Conservation (phyloP, 2,329 filamentous ascomycete genomes). For the Trichophyton benhamiae region DNA sequence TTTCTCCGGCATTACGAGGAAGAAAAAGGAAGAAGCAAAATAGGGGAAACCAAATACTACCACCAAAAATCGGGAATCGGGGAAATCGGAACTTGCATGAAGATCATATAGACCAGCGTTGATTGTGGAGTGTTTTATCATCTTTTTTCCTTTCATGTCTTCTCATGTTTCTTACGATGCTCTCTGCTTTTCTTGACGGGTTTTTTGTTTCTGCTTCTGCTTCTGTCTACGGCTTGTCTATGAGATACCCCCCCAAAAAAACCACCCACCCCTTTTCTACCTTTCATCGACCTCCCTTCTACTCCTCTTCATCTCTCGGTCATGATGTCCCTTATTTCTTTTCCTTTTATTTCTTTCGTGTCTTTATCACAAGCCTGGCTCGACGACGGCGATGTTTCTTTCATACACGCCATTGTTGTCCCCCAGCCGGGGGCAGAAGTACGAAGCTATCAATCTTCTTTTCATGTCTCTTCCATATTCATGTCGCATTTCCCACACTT, state of each 20-base stretch:
- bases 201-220: conserved; percentile 2
- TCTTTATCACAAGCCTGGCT: not conserved
- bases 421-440: not conserved
- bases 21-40: not conserved
- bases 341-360: not conserved
- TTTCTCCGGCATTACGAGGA: not conserved
- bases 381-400: not conserved
- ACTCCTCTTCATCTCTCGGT: not conserved
- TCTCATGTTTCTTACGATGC: not conserved
- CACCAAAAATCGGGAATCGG: not conserved
- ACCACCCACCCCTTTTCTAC: not conserved
- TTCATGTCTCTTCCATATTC: not conserved
- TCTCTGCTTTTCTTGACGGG: not conserved
- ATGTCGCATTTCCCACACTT: not conserved
- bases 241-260: not conserved
- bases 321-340: not conserved
- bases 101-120: conserved; percentile 41
- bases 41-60: conserved; percentile 6
- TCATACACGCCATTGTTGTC: not conserved
- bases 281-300: not conserved
- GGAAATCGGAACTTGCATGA: conserved; percentile 16
- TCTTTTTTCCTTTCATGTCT: not conserved
- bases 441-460: not conserved
- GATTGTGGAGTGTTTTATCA: conserved; percentile 14
- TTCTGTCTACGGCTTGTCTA: conserved; percentile 2